Percentiles rank a stretch among this genome's conserved stretches.
These are phyloP conservation scores for Scortechinia acanthostroma DNA, from an alignment of 2,329 filamentous ascomycete species.

Conservation along the genomic window DNA sequence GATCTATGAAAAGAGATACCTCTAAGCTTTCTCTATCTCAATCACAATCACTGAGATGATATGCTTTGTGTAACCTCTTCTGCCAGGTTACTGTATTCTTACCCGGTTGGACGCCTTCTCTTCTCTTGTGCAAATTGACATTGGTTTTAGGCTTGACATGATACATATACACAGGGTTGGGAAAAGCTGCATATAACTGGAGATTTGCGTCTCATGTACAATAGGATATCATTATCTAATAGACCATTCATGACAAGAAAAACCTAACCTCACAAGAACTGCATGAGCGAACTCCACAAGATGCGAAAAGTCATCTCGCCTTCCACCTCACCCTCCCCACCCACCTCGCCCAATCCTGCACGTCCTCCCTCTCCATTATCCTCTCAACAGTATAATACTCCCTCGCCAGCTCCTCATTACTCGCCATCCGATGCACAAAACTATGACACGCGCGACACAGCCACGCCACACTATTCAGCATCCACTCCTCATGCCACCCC, in stretches of 20 bases:
- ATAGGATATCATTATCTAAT: too few relatives aligned
- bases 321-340: constrained; percentile 58
- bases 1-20: constrained; percentile 57
- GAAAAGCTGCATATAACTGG: too few relatives aligned
- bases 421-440: constrained; percentile 56
- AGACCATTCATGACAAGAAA: too few relatives aligned
- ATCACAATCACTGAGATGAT: background rate
- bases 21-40: background rate
- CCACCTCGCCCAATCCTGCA: constrained; percentile 55
- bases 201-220: too few relatives aligned
- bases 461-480: constrained; percentile 60
- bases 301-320: constrained; percentile 34
- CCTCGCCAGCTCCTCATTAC: constrained; percentile 57
- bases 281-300: too few relatives aligned
- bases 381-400: constrained; percentile 52
- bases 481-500: constrained; percentile 58
- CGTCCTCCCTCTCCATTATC: constrained; percentile 51
- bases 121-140: too few relatives aligned
- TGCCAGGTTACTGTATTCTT: constrained; percentile 1
- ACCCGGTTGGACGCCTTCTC: too few relatives aligned
- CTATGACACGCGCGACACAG: constrained; percentile 62
- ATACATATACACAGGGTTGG: too few relatives aligned
- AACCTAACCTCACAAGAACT: too few relatives aligned
- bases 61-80: too few relatives aligned
- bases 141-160: too few relatives aligned